Evolutionary conservation across 176 grass and related monocot species (phyloP).

Genomic region (Eremochloa ophiuroides): DNA sequence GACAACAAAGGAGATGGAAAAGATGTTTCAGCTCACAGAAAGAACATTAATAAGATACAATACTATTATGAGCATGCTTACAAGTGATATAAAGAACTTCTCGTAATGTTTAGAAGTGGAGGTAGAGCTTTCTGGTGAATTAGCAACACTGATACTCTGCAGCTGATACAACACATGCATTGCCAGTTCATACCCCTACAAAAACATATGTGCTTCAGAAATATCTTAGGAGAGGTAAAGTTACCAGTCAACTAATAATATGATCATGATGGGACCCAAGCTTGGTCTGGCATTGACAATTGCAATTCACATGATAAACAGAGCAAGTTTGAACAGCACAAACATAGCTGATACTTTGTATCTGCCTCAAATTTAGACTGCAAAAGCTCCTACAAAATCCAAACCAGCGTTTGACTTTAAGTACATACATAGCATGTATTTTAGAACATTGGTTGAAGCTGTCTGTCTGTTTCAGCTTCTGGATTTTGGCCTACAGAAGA

Average conservation of each 20-base stretch:
- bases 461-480: too few species aligned
- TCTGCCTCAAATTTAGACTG: too few species aligned
- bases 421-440: too few species aligned
- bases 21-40: constrained; percentile 1
- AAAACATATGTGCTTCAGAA: constrained; percentile 26
- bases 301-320: not conserved
- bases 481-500: not conserved
- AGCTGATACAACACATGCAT: constrained; percentile 91
- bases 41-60: constrained; percentile 15
- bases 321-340: constrained; percentile 3
- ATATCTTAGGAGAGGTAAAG: constrained; percentile 3
- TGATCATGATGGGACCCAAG: not conserved
- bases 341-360: not conserved
- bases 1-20: constrained; percentile 13
- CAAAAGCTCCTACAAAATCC: too few species aligned
- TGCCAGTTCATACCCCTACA: constrained; percentile 80
- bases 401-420: too few species aligned
- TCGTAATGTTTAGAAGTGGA: constrained; percentile 65
- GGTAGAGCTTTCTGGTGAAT: constrained; percentile 40
- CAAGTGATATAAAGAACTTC: constrained; percentile 89
- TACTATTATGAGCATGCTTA: constrained; percentile 47
- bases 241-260: not conserved
- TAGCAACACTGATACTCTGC: constrained; percentile 38
- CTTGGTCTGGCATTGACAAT: not conserved
- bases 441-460: too few species aligned